phyloP scores from a whole-genome alignment of 805 yeast genomes.

The Saccharomycopsis sp. region DNA sequence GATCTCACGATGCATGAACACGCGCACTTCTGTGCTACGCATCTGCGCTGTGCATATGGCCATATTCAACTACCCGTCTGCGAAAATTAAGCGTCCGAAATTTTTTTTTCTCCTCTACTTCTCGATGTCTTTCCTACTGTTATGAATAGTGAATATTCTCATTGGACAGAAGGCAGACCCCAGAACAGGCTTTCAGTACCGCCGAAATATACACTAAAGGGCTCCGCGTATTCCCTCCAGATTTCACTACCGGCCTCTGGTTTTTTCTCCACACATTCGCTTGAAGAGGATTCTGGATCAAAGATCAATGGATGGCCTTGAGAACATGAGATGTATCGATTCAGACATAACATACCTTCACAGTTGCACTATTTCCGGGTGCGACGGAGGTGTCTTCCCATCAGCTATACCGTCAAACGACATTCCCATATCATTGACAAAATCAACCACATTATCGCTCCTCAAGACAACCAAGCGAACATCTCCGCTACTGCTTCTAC shows the following conservation, averaged over 20 bases:
- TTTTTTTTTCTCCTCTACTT: not conserved
- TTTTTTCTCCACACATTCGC: no score
- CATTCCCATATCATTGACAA: not conserved
- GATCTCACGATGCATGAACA: no score
- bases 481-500: no score
- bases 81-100: not conserved
- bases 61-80: no score
- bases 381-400: not conserved
- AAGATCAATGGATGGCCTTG: not conserved
- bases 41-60: no score
- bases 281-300: no score
- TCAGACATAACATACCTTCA: not conserved
- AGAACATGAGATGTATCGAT: not conserved
- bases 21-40: no score
- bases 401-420: not conserved
- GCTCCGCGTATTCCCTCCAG: no score
- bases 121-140: not conserved
- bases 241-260: no score
- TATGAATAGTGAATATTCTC: not conserved
- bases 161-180: not conserved
- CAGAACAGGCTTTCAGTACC: no score
- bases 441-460: not conserved
- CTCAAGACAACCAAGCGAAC: not conserved
- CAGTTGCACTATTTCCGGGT: not conserved
- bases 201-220: no score